Conservation (phyloP, 164 flowering plant genomes). For the Piper betle region DNA sequence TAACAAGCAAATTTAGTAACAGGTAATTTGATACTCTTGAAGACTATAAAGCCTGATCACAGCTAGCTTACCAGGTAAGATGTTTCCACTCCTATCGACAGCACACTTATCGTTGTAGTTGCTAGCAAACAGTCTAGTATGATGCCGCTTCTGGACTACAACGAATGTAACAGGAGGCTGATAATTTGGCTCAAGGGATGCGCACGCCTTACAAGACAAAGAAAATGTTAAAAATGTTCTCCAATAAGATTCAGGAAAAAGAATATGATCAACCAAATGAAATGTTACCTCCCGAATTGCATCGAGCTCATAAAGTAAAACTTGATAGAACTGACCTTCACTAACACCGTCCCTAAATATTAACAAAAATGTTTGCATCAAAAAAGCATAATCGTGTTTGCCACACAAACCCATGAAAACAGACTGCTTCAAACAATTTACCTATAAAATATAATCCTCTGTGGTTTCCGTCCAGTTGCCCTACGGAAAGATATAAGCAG, state of each 20-base stretch:
- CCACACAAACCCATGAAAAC: background rate
- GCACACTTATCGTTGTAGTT: conserved; percentile 22
- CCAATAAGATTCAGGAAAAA: background rate
- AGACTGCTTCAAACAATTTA: background rate
- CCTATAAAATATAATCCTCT: conserved; percentile 94
- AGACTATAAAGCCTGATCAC: background rate
- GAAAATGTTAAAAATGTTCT: background rate
- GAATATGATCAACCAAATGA: background rate
- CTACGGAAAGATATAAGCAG: conserved; percentile 76
- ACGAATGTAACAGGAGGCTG: conserved; percentile 57
- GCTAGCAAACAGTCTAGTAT: conserved; percentile 43
- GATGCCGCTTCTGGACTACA: conserved; percentile 60
- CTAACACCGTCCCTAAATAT: conserved; percentile 74
- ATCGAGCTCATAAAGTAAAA: conserved; percentile 66
- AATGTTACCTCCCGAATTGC: conserved; percentile 67
- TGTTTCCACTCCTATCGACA: conserved; percentile 51
- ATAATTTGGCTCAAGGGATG: conserved; percentile 40
- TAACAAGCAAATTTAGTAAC: background rate
- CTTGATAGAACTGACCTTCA: conserved; percentile 90
- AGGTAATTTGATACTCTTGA: background rate
- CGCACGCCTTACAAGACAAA: conserved; percentile 34
- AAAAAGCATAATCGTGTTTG: background rate
- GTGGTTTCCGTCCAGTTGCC: conserved; percentile 88
- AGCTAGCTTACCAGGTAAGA: conserved; percentile 32
- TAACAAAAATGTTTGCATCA: background rate